A percentile compares a stretch with the other conserved stretches of the same genome.
Conservation (phyloP, 139 green algal species). For the Coccomyxa sp. region DNA sequence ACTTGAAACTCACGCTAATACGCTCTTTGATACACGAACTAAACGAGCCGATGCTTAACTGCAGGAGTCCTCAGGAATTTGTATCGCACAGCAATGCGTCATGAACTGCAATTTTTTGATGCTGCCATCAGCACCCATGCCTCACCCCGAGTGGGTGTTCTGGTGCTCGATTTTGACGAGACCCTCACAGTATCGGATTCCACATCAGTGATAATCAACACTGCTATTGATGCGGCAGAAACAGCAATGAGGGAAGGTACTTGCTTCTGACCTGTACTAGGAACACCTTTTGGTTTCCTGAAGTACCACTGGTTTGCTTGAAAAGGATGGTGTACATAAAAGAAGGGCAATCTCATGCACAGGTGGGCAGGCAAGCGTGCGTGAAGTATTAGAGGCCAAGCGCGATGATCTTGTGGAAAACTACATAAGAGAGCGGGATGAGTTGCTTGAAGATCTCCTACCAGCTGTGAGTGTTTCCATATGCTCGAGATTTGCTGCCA, state of each 20-base stretch:
- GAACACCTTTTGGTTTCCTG: too few species aligned
- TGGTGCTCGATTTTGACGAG: constrained; percentile 83
- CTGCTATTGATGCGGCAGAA: constrained; percentile 36
- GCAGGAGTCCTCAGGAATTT: constrained; percentile 45
- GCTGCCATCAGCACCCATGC: too few species aligned
- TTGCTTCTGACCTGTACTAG: too few species aligned
- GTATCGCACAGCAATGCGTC: constrained; percentile 61
- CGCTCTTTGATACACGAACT: too few species aligned
- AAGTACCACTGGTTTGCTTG: too few species aligned
- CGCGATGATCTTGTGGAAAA: constrained; percentile 40
- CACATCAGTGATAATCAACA: constrained; percentile 46
- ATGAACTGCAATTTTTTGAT: too few species aligned
- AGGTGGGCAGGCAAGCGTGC: constrained; percentile 1
- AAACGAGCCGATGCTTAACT: background rate
- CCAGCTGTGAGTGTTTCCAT: constrained; percentile 16
- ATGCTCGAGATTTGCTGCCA: background rate
- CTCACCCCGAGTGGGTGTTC: constrained; percentile 24
- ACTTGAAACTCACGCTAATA: too few species aligned
- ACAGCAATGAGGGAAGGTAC: background rate
- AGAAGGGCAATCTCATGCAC: background rate
- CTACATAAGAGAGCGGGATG: constrained; percentile 36
- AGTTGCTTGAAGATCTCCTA: constrained; percentile 42
- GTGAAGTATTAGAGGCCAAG: constrained; percentile 18
- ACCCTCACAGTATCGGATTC: constrained; percentile 64
- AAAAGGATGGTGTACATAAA: too few species aligned